Conservation (phyloP, 75 land plant species). For the Larix kaempferi region DNA sequence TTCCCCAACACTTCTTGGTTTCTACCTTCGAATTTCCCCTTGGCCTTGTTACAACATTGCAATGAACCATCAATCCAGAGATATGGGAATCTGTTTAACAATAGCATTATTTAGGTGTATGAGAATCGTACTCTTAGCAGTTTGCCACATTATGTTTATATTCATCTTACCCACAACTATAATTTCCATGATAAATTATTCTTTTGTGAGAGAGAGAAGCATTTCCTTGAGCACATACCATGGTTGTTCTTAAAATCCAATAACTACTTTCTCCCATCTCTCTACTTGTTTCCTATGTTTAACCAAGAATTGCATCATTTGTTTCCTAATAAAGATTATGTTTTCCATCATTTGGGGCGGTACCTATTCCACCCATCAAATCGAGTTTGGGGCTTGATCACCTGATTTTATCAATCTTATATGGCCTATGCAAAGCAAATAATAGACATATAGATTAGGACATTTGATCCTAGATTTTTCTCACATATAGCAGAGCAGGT, state of each 20-base stretch:
- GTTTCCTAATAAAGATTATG: slow-evolving; percentile 65
- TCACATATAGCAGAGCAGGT: slow-evolving; percentile 44
- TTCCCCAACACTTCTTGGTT: slow-evolving; percentile 74
- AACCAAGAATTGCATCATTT: slow-evolving; percentile 49
- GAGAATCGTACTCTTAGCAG: not conserved
- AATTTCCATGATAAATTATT: slow-evolving; percentile 63
- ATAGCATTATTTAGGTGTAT: slow-evolving; percentile 9
- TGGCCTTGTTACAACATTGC: slow-evolving; percentile 20
- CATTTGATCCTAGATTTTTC: slow-evolving; percentile 32
- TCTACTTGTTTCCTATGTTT: slow-evolving; percentile 50
- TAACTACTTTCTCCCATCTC: slow-evolving; percentile 72
- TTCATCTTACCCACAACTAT: slow-evolving; percentile 63
- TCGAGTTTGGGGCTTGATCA: slow-evolving; percentile 68
- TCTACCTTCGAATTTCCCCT: slow-evolving; percentile 51
- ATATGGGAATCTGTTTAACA: slow-evolving; percentile 49
- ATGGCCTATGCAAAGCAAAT: slow-evolving; percentile 50
- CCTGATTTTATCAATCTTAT: slow-evolving; percentile 59
- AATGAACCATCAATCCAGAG: slow-evolving; percentile 37
- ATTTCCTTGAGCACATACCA: slow-evolving; percentile 27
- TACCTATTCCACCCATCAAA: slow-evolving; percentile 82
- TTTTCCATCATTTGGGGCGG: slow-evolving; percentile 76
- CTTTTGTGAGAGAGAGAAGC: slow-evolving; percentile 76
- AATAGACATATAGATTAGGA: slow-evolving; percentile 71
- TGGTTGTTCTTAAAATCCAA: slow-evolving; percentile 71
- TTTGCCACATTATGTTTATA: slow-evolving; percentile 32